Base-by-base conservation (phyloP, 208 protist species). In the Trypanosoma caninum region DNA sequence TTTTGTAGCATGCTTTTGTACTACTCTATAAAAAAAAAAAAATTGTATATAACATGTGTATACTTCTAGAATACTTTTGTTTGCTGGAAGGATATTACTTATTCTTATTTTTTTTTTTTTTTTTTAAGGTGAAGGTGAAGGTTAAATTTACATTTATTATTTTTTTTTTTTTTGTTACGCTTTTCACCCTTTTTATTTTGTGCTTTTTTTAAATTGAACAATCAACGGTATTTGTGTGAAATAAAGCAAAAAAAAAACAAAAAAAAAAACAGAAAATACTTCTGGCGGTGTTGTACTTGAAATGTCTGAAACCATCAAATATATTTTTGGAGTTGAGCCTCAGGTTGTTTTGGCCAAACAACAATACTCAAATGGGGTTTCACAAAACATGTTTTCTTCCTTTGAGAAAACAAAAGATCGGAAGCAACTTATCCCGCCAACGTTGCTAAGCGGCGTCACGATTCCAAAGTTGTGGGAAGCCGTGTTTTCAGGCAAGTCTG, bases 331-430 rank as follows among this genome's bases (percentile, higher is more conserved):
- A 28, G 69, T 69, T 16, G 62, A 51, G n/a, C 58, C 80, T 16
- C 74, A 80, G 34, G 80, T 74, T 69, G 25, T 89, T 23, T 51
- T 92, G 47, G 40, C 59, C 13, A 82, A 86, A 59, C 82, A 87
- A 57, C 56, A 70, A 38, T 92, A 92, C 72, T 72, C 69, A 18
- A 54, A 66, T 27, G 79, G 56, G 27, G 76, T 93, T 22, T 38
- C 72, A 16, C 69, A 79, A 38, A 84, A 84, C 76, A 89, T 90
- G 80, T 93, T 93, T 67, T 80, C 78, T 34, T 11, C 59, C 2
- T 59, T 62, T 16, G 73, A 70, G 2, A 77, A 80, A 54, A 27
- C n/a, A 23, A 80, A 79, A 38, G 76, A 87, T 44, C 83, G 78
- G 58, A 93, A 93, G 72, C 52, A 72, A 25, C 79, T 93, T 66